Conservation (phyloP, 2,329 filamentous ascomycete genomes). For the Trichoderma polysporum region DNA sequence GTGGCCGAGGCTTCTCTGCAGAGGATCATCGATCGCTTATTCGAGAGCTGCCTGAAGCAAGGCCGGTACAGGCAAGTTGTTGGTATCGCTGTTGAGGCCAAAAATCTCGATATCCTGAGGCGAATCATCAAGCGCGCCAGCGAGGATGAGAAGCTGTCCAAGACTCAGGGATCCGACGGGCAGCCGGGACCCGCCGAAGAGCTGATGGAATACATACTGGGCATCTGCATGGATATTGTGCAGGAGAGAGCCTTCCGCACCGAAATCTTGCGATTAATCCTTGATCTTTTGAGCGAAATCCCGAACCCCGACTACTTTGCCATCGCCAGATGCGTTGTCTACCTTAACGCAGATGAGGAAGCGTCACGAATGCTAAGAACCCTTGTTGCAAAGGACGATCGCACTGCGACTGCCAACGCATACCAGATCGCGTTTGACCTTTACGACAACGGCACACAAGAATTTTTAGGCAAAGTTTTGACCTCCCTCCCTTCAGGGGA, state of each 20-base stretch:
- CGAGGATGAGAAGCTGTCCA: constrained; percentile 74
- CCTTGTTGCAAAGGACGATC: constrained; percentile 76
- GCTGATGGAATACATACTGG: constrained; percentile 91
- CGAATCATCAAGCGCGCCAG: constrained; percentile 86
- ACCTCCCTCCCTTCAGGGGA: constrained; percentile 67
- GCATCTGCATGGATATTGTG: constrained; percentile 97
- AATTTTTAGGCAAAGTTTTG: constrained; percentile 89
- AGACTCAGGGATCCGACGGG: constrained; percentile 52
- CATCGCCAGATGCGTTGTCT: constrained; percentile 96
- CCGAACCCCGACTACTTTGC: constrained; percentile 95
- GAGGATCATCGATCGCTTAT: constrained; percentile 80
- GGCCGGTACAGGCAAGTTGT: constrained; percentile 94
- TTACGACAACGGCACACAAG: constrained; percentile 97
- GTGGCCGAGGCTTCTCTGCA: constrained; percentile 79
- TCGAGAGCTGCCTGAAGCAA: constrained; percentile 82
- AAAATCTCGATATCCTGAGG: constrained; percentile 83
- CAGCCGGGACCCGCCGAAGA: constrained; percentile 72
- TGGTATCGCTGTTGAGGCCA: constrained; percentile 92
- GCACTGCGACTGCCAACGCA: constrained; percentile 76
- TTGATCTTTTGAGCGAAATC: constrained; percentile 93
- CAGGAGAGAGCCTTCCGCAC: constrained; percentile 85
- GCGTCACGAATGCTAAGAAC: constrained; percentile 82
- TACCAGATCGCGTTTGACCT: constrained; percentile 98
- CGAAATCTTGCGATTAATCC: constrained; percentile 83
- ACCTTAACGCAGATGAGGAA: constrained; percentile 87